A percentile compares a stretch with the other conserved stretches of the same genome.
Evolutionary conservation across 2,329 filamentous ascomycete species (phyloP).

Genomic region (Cladobotryum mycophilum): DNA sequence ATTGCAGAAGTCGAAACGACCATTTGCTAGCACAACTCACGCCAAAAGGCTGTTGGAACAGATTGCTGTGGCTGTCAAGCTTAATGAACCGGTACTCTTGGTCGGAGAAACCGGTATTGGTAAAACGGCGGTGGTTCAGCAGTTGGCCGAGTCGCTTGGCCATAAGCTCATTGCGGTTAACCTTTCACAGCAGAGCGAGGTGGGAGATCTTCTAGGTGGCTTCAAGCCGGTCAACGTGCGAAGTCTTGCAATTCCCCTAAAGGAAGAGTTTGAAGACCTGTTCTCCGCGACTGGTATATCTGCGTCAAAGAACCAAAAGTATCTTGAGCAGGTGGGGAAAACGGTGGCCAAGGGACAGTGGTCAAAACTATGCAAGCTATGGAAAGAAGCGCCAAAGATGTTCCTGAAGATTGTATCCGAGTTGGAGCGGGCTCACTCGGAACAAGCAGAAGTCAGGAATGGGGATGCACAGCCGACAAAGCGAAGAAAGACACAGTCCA

Average conservation of each 20-base stretch:
- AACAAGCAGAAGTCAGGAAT: slow-evolving; percentile 29
- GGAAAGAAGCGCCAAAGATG: slow-evolving; percentile 84
- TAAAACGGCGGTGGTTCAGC: slow-evolving; percentile 94
- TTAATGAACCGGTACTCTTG: slow-evolving; percentile 82
- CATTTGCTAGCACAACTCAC: slow-evolving; percentile 84
- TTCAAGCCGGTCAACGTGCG: slow-evolving; percentile 94
- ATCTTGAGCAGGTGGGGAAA: slow-evolving; percentile 74
- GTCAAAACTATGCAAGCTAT: slow-evolving; percentile 77
- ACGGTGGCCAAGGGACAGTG: slow-evolving; percentile 78
- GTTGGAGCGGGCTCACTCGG: slow-evolving; percentile 39
- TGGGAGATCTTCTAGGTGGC: slow-evolving; percentile 87
- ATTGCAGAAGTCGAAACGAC: slow-evolving; percentile 48
- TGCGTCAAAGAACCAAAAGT: slow-evolving; percentile 77
- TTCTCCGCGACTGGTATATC: slow-evolving; percentile 84
- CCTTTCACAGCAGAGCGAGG: slow-evolving; percentile 95
- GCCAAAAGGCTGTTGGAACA: slow-evolving; percentile 82
- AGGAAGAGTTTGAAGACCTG: slow-evolving; percentile 88
- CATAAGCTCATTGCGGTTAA: slow-evolving; percentile 91
- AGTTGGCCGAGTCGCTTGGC: slow-evolving; percentile 76
- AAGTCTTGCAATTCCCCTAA: slow-evolving; percentile 78
- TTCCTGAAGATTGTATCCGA: slow-evolving; percentile 64
- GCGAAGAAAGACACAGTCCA: slow-evolving; percentile 58
- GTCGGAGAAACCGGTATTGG: slow-evolving; percentile 99
- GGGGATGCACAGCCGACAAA: slow-evolving; percentile 58
- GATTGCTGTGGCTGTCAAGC: slow-evolving; percentile 73